These are phyloP conservation scores for Lachnellula willkommii DNA, from an alignment of 2,329 filamentous ascomycete species.

Conservation along the genomic window DNA sequence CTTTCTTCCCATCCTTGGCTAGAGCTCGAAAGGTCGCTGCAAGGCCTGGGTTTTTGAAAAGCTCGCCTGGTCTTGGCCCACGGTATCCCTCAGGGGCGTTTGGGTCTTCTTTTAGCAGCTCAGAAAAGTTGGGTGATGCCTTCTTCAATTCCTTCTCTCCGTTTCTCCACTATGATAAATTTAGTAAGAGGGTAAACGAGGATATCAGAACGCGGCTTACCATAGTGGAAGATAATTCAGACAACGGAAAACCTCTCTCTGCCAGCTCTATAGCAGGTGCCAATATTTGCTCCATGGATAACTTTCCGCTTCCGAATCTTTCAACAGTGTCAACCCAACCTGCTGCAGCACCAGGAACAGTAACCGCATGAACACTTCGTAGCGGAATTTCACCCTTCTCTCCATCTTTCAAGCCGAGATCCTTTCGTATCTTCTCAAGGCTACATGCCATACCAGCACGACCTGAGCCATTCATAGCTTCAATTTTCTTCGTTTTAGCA, in stretches of 20 bases:
- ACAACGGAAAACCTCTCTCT: slow-evolving; percentile 85
- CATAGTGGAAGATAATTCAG: slow-evolving; percentile 52
- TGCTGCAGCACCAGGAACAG: slow-evolving; percentile 82
- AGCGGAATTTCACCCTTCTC: slow-evolving; percentile 61
- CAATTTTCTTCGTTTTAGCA: slow-evolving; percentile 73
- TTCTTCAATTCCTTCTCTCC: slow-evolving; percentile 58
- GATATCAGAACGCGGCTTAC: slow-evolving; percentile 13
- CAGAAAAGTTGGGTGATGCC: slow-evolving; percentile 79
- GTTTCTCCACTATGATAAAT: slow-evolving; percentile 58
- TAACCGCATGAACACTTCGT: slow-evolving; percentile 72
- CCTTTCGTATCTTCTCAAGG: slow-evolving; percentile 63
- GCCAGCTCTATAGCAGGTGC: slow-evolving; percentile 77
- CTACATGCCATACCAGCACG: slow-evolving; percentile 65
- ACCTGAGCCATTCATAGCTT: slow-evolving; percentile 89
- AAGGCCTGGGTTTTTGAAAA: slow-evolving; percentile 80
- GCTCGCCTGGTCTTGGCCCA: slow-evolving; percentile 73
- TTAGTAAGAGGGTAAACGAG: slow-evolving; percentile 3
- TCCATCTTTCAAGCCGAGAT: slow-evolving; percentile 59
- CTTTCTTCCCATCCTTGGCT: slow-evolving; percentile 75
- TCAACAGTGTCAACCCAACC: slow-evolving; percentile 90
- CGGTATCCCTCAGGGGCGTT: slow-evolving; percentile 63
- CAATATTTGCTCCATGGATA: slow-evolving; percentile 72
- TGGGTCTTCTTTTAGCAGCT: slow-evolving; percentile 79
- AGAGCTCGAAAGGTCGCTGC: slow-evolving; percentile 76
- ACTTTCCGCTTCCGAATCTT: slow-evolving; percentile 81